A percentile compares a stretch with the other conserved stretches of the same genome.
These are phyloP conservation scores for Tuber calosporum DNA, from an alignment of 495 filamentous ascomycete species.

Conservation along the genomic window DNA sequence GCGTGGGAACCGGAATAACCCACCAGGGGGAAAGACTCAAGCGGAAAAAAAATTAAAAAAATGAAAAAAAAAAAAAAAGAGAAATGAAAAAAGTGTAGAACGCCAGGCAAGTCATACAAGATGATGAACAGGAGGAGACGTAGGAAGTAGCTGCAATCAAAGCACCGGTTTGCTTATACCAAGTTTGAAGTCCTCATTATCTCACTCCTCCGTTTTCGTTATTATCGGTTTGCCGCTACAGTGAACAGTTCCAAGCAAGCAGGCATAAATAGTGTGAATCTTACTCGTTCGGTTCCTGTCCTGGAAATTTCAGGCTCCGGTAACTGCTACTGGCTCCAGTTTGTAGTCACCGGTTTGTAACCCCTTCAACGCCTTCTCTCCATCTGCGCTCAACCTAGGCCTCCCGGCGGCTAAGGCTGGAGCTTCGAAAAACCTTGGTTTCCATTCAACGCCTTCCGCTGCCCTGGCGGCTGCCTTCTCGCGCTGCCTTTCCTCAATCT, in stretches of 20 bases:
- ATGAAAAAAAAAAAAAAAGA: not conserved
- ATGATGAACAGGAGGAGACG: not conserved
- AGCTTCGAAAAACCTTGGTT: conserved; percentile 72
- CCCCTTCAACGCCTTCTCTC: conserved; percentile 32
- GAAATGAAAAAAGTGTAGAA: not conserved
- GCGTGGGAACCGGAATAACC: not conserved
- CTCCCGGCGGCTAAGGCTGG: conserved; percentile 32
- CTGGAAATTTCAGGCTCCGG: conserved; percentile 13
- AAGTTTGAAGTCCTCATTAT: not conserved
- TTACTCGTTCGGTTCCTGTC: not conserved
- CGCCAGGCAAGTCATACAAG: not conserved
- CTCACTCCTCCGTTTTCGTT: not conserved
- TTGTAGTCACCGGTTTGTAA: conserved; percentile 34
- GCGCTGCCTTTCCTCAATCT: conserved; percentile 84
- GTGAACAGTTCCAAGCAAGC: not conserved
- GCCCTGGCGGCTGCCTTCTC: conserved; percentile 74
- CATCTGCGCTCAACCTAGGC: conserved; percentile 36
- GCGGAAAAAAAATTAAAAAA: not conserved
- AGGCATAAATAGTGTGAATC: not conserved
- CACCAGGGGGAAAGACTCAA: not conserved
- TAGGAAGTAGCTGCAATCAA: not conserved
- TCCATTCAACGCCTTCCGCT: conserved; percentile 59
- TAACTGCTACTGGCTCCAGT: conserved; percentile 19
- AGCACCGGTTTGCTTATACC: not conserved
- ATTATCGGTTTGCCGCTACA: not conserved